A percentile compares a stretch with the other conserved stretches of the same genome.
Conservation (phyloP, 768 basidiomycete species). For the Panaeolus papilionaceus region DNA sequence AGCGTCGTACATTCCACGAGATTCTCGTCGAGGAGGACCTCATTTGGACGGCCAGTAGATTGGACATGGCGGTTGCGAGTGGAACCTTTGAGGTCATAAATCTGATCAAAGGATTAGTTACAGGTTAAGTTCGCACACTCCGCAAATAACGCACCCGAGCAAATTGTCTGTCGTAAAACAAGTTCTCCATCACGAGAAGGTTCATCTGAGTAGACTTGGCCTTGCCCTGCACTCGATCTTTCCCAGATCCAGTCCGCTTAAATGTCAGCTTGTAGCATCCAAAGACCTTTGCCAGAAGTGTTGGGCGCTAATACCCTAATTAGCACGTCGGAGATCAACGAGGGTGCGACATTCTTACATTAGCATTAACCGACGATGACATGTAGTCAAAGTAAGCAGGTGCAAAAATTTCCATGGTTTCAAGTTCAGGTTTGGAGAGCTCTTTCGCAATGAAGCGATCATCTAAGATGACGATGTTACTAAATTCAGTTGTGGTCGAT, state of each 20-base stretch:
- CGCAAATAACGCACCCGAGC: constrained; percentile 63
- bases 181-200: constrained; percentile 96
- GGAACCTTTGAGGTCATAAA: constrained; percentile 97
- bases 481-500: neutral
- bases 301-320: constrained; percentile 71
- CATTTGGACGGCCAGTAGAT: constrained; percentile 88
- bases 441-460: constrained; percentile 99
- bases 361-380: constrained; percentile 88
- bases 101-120: constrained; percentile 48
- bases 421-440: constrained; percentile 87
- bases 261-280: constrained; percentile 96
- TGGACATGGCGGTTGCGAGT: constrained; percentile 93
- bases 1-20: constrained; percentile 77
- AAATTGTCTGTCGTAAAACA: constrained; percentile 93
- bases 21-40: constrained; percentile 96
- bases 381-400: constrained; percentile 99
- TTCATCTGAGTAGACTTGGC: constrained; percentile 92
- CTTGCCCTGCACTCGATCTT: constrained; percentile 67
- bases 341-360: constrained; percentile 54
- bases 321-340: constrained; percentile 15
- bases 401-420: constrained; percentile 96
- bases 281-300: constrained; percentile 94
- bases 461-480: constrained; percentile 53
- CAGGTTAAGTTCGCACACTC: constrained; percentile 43
- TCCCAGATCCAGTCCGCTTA: constrained; percentile 67